Percentiles rank a stretch among this genome's conserved stretches.
These are phyloP conservation scores for Ichthyophthirius multifiliis DNA, from an alignment of 169 alveolate species.

Conservation along the genomic window DNA sequence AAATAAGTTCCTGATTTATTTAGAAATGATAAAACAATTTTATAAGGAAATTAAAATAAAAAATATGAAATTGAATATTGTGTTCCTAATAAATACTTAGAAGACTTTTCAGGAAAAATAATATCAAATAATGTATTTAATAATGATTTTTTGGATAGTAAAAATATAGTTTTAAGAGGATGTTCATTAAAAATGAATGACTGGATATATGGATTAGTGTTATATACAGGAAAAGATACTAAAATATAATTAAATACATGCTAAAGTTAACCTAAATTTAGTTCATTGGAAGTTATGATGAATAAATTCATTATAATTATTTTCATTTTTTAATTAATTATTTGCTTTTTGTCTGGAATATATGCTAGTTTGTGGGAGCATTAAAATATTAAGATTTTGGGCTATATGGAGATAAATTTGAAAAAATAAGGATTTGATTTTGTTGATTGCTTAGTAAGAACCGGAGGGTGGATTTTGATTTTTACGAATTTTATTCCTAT, in stretches of 20 bases:
- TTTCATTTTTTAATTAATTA: constrained; percentile 14
- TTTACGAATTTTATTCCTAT: constrained; percentile 79
- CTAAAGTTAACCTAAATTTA: constrained; percentile 47
- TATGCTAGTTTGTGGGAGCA: constrained; percentile 19
- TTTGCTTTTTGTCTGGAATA: constrained; percentile 17
- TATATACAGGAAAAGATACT: constrained; percentile 78
- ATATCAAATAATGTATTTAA: neutral
- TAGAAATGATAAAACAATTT: neutral
- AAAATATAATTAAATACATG: constrained; percentile 73
- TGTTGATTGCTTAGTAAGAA: constrained; percentile 43
- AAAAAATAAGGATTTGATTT: constrained; percentile 25
- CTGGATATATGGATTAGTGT: constrained; percentile 76
- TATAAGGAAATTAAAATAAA: constrained; percentile 1
- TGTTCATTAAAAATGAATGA: constrained; percentile 69
- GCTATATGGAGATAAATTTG: constrained; percentile 9
- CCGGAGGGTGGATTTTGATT: constrained; percentile 56
- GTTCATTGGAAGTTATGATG: constrained; percentile 51
- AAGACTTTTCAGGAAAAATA: constrained; percentile 63
- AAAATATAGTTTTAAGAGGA: constrained; percentile 68
- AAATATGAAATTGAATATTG: constrained; percentile 42
- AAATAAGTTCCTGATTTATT: constrained; percentile 68
- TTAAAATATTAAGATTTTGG: neutral
- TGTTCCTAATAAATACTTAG: constrained; percentile 65
- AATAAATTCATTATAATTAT: constrained; percentile 26
- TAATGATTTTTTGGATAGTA: constrained; percentile 44